phyloP scores from a whole-genome alignment of 257 asterid genomes.

The Verbena officinalis region DNA sequence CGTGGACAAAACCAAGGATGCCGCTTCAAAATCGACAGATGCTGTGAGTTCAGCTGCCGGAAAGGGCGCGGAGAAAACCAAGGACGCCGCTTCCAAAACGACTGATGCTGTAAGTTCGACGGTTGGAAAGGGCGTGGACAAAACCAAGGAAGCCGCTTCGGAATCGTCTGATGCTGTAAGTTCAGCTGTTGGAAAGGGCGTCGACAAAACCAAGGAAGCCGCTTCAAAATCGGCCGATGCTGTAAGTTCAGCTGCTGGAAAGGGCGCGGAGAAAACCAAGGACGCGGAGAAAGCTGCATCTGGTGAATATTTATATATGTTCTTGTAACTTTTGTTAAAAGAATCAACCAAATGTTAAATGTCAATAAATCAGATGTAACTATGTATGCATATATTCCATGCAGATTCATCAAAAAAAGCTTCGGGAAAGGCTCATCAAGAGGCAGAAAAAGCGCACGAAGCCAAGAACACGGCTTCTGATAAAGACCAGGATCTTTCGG shows the following conservation, averaged over 20 bases:
- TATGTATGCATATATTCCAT: not conserved
- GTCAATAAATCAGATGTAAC: not conserved
- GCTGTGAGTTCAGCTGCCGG: constrained; percentile 36
- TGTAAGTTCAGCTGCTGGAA: constrained; percentile 36
- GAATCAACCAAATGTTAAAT: not conserved
- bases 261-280: too few relatives aligned
- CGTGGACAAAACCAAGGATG: constrained; percentile 33
- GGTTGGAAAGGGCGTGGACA: constrained; percentile 15
- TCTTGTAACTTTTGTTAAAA: not conserved
- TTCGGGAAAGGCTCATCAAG: constrained; percentile 35
- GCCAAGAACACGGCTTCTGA: constrained; percentile 22
- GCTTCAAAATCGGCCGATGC: constrained; percentile 33
- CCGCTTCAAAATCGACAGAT: constrained; percentile 33
- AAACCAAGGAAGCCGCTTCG: constrained; percentile 41
- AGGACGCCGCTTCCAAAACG: constrained; percentile 39
- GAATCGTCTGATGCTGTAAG: constrained; percentile 28
- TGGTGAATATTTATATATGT: not conserved
- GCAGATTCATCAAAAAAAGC: constrained; percentile 40
- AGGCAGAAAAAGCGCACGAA: too few relatives aligned
- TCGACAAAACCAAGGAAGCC: constrained; percentile 36
- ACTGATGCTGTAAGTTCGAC: constrained; percentile 30
- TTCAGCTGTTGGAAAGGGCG: too few relatives aligned
- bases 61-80: constrained; percentile 27
- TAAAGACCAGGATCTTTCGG: not conserved
- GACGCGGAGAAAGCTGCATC: too few relatives aligned